Evolutionary conservation across 2,329 filamentous ascomycete species (phyloP), one percentile per base, ranked within the genome.

Genomic region (Podosphaera xanthii): DNA sequence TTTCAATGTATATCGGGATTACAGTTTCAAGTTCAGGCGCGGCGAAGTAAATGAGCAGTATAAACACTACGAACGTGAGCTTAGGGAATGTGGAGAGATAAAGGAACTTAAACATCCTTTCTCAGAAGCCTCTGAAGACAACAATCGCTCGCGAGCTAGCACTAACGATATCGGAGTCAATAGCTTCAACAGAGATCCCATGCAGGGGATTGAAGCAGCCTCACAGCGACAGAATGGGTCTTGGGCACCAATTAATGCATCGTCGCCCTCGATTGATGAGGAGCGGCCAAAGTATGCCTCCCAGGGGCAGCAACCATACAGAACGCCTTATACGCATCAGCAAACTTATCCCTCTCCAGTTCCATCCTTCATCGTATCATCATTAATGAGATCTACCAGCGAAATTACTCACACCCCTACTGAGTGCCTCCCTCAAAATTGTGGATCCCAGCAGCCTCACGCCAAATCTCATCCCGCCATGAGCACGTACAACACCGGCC

Each of bases 31-130:
- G 22, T 62, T 58, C 40, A 60, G 62, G 1, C 60, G 60, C 12
- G 70, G 77, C 12, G 79, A 77, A 40, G 79, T 76, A 0, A 68
- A 79, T 2, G 77, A 79, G 61, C 77, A 80, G 63, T 82, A 77
- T 68, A 75, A 73, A 61, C 68, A 72, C 8, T 67, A 82, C 36
- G 75, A 72, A 63, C 67, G 71, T 57, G 80, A 82, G 64, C 71
- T 84, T 1, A 59, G 63, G 6, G 74, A 69, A 3, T 73, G 83
- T 2, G 81, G 81, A n/a, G 63, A 62, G 35, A 59, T 67, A 42
- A 63, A 62, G 44, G 64, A 67, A 52, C 52, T 40, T 14, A 62
- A 67, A 34, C 59, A 60, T 49, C 54, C 57, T 14, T 60, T 49
- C 12, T 64, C 65, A 31, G 65, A 67, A 57, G 63, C 59, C 12